Evolutionary conservation across 345 rosid genomes (phyloP).

Genomic region (Eucalyptus paniculata): DNA sequence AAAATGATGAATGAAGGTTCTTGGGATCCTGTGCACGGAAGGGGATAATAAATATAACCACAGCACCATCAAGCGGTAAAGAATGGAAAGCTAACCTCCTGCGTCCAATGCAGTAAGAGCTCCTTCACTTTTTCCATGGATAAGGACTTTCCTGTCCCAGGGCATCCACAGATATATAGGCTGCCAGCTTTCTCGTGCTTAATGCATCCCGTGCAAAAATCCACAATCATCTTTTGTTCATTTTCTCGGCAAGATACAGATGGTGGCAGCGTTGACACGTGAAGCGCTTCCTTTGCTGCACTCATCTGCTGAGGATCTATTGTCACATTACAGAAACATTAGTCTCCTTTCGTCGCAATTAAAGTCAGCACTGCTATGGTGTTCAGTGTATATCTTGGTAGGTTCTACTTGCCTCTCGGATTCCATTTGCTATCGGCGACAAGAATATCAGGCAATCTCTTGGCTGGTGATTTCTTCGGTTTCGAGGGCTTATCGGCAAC

Average conservation of each 20-base stretch:
- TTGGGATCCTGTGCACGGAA: neutral
- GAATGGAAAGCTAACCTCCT: conserved; percentile 20
- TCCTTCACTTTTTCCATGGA: conserved; percentile 65
- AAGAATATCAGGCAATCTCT: conserved; percentile 6
- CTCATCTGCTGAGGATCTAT: conserved; percentile 51
- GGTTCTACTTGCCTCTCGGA: conserved; percentile 36
- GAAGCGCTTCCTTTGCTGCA: conserved; percentile 66
- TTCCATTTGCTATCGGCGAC: conserved; percentile 32
- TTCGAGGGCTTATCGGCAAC: neutral
- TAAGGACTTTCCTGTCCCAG: conserved; percentile 84
- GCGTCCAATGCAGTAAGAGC: conserved; percentile 46
- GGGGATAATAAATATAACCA: neutral
- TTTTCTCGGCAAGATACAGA: conserved; percentile 60
- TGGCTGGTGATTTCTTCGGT: conserved; percentile 3
- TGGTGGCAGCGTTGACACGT: conserved; percentile 61
- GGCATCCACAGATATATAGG: conserved; percentile 71
- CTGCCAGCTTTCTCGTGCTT: conserved; percentile 63
- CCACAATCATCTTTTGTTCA: conserved; percentile 52
- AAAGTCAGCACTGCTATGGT: neutral
- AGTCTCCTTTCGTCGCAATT: neutral
- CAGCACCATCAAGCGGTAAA: neutral
- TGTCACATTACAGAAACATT: neutral
- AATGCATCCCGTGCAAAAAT: conserved; percentile 53
- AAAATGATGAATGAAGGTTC: neutral
- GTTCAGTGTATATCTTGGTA: neutral